Evolutionary conservation across 768 basidiomycete species (phyloP).

Genomic region (Pulveroboletus sp.): DNA sequence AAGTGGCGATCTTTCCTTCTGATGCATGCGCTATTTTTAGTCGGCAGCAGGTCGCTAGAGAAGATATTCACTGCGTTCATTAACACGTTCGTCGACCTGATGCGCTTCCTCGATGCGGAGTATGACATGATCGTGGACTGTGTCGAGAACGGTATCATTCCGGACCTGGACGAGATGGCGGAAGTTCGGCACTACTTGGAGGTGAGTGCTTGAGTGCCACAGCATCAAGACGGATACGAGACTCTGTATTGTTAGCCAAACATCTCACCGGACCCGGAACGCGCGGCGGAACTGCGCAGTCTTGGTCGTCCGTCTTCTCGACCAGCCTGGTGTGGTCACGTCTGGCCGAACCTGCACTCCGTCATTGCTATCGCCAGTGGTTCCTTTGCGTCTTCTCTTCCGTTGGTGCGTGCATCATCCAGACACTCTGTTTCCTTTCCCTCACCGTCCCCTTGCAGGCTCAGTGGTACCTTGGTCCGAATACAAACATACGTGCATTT

Average conservation of each 20-base stretch:
- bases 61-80: background rate
- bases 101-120: background rate
- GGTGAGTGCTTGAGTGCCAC: background rate
- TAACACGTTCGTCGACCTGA: background rate
- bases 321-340: background rate
- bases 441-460: slow-evolving; percentile 2
- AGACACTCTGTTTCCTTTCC: no score
- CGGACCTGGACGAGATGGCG: background rate
- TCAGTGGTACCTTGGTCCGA: slow-evolving; percentile 12
- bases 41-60: background rate
- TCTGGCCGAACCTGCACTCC: background rate
- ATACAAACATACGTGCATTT: background rate
- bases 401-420: slow-evolving; percentile 3
- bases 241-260: background rate
- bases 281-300: background rate
- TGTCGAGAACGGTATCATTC: background rate
- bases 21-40: background rate
- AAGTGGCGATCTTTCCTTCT: background rate
- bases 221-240: background rate
- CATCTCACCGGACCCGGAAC: background rate
- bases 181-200: background rate
- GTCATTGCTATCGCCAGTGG: background rate
- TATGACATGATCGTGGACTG: background rate
- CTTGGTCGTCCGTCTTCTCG: background rate
- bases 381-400: background rate